Percentiles rank a stretch among this genome's conserved stretches.
phyloP scores from a whole-genome alignment of 768 basidiomycete species.

The Trametes sanguinea region DNA sequence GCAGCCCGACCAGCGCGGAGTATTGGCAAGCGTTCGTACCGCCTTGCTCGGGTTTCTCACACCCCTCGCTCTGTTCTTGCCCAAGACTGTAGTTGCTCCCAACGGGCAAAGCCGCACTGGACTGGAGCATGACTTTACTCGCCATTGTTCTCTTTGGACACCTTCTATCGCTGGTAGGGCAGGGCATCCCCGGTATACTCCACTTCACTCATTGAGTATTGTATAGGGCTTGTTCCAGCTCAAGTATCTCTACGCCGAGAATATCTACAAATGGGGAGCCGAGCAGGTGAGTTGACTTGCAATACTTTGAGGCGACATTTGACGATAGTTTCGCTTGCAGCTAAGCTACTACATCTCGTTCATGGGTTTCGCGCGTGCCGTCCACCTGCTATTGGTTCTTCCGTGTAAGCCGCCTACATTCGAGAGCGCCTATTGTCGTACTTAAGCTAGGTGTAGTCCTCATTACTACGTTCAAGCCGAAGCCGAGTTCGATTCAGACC shows the following conservation, averaged over 20 bases:
- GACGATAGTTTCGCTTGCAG: conserved; percentile 32
- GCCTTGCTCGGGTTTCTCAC: conserved; percentile 45
- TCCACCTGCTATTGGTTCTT: conserved; percentile 65
- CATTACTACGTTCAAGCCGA: conserved; percentile 60
- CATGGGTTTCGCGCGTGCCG: conserved; percentile 62
- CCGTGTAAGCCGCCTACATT: conserved; percentile 50
- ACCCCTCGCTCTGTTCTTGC: conserved; percentile 72
- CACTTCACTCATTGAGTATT: neutral
- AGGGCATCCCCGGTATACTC: neutral
- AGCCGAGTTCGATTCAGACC: conserved; percentile 24
- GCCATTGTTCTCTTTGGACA: conserved; percentile 65
- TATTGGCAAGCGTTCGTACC: neutral
- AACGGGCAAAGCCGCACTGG: conserved; percentile 47
- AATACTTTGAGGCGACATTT: neutral
- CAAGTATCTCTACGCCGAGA: conserved; percentile 79
- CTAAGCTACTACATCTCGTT: conserved; percentile 77
- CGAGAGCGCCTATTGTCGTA: too few relatives aligned
- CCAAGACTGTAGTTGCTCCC: conserved; percentile 47
- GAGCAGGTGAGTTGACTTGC: conserved; percentile 44
- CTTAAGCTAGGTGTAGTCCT: conserved; percentile 49
- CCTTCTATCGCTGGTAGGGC: conserved; percentile 62
- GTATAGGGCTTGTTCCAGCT: conserved; percentile 65
- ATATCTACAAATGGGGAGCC: conserved; percentile 69
- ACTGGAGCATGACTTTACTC: conserved; percentile 75
- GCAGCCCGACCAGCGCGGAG: neutral